Evolutionary conservation across 306 rosid genomes (phyloP).

Genomic region (Echinosophora koreensis): DNA sequence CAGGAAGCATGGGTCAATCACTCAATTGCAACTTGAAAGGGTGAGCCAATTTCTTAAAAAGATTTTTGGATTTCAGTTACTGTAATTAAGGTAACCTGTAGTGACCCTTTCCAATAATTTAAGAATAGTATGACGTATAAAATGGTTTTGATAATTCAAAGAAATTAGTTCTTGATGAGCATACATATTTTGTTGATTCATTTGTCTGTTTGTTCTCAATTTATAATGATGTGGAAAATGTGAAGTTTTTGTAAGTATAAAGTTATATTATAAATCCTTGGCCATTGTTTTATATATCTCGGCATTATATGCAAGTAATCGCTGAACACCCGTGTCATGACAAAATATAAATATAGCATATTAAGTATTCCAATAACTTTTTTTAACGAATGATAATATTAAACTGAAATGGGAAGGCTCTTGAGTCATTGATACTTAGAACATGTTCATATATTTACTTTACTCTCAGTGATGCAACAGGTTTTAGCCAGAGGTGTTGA

Average conservation of each 20-base stretch:
- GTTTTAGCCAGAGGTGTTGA: constrained; percentile 94
- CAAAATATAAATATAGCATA: constrained; percentile 14
- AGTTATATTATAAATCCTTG: constrained; percentile 11
- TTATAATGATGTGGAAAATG: constrained; percentile 20
- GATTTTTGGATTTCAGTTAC: constrained; percentile 34
- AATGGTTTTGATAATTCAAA: constrained; percentile 41
- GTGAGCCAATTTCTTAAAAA: constrained; percentile 1
- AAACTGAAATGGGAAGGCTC: constrained; percentile 10
- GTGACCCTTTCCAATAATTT: constrained; percentile 28
- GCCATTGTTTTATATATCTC: constrained; percentile 8
- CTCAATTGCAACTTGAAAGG: constrained; percentile 37
- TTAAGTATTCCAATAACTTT: constrained; percentile 8
- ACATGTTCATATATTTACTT: constrained; percentile 39
- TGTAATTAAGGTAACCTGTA: constrained; percentile 25
- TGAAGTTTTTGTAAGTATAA: not conserved
- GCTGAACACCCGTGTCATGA: not conserved
- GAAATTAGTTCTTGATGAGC: constrained; percentile 19
- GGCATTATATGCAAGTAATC: not conserved
- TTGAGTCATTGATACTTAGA: constrained; percentile 27
- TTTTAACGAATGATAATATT: constrained; percentile 2
- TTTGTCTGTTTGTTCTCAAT: not conserved
- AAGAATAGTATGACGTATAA: constrained; percentile 3
- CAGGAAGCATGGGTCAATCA: constrained; percentile 16
- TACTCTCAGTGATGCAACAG: constrained; percentile 63
- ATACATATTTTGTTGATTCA: constrained; percentile 27